Conservation (phyloP, 176 grass and related monocot species). For the Bolboschoenus planiculmis region DNA sequence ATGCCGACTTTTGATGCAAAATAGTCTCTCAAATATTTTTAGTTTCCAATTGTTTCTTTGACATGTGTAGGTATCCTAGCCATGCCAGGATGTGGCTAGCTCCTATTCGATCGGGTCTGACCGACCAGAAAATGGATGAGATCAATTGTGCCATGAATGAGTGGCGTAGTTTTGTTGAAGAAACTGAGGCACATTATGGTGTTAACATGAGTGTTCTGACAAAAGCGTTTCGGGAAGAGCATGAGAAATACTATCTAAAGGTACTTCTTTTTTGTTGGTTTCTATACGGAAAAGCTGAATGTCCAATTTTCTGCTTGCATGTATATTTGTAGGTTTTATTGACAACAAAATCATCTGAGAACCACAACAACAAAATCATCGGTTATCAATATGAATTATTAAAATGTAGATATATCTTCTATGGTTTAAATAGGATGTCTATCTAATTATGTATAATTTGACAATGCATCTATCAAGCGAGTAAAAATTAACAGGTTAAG, state of each 20-base stretch:
- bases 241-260: constrained; percentile 96
- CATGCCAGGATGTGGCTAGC: constrained; percentile 95
- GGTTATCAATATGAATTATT: not conserved
- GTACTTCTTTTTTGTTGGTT: constrained; percentile 28
- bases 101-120: constrained; percentile 66
- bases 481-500: not conserved
- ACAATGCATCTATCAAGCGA: not conserved
- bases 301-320: not conserved
- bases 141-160: constrained; percentile 64
- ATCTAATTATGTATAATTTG: not conserved
- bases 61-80: constrained; percentile 78
- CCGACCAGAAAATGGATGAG: constrained; percentile 77
- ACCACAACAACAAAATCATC: not conserved
- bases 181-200: constrained; percentile 73
- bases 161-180: constrained; percentile 69
- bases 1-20: not conserved
- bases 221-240: constrained; percentile 64
- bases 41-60: not conserved
- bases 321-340: not conserved
- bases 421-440: not conserved
- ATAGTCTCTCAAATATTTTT: not conserved
- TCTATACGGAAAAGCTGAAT: not conserved
- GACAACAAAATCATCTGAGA: not conserved
- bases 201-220: constrained; percentile 95
- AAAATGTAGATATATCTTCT: not conserved